These are phyloP conservation scores for Paramecium bursaria DNA, from an alignment of 73 alveolate species.

Conservation along the genomic window DNA sequence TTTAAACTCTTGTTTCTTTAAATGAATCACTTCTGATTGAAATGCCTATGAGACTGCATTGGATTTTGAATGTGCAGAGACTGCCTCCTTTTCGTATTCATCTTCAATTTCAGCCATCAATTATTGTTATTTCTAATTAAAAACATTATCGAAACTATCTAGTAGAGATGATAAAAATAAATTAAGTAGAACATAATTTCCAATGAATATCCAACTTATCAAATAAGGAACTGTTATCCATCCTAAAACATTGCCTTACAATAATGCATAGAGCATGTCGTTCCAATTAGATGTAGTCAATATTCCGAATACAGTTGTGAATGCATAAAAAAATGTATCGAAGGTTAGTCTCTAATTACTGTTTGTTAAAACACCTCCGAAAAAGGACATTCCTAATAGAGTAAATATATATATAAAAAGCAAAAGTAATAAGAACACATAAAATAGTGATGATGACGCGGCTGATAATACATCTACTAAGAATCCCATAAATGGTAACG, in stretches of 20 bases:
- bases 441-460: conserved; percentile 83
- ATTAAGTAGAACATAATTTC: conserved; percentile 93
- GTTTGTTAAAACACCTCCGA: conserved; percentile 85
- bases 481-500: conserved; percentile 87
- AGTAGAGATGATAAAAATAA: conserved; percentile 92
- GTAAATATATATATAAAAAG: conserved; percentile 92
- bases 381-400: conserved; percentile 94
- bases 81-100: conserved; percentile 18
- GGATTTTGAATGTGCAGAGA: not conserved
- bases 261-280: conserved; percentile 77
- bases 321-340: conserved; percentile 90
- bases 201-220: conserved; percentile 93
- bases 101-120: conserved; percentile 39
- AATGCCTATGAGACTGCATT: conserved; percentile 69
- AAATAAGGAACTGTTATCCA: conserved; percentile 80
- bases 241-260: conserved; percentile 68
- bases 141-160: conserved; percentile 85
- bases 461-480: conserved; percentile 87
- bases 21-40: conserved; percentile 71
- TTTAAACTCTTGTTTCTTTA: conserved; percentile 71
- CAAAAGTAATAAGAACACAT: conserved; percentile 84
- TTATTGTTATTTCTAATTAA: conserved; percentile 57
- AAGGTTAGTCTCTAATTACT: conserved; percentile 80
- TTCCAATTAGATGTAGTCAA: conserved; percentile 97
- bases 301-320: conserved; percentile 89